Evolutionary conservation across 208 protist species (phyloP).

Genomic region (Tetramitus jugosus): DNA sequence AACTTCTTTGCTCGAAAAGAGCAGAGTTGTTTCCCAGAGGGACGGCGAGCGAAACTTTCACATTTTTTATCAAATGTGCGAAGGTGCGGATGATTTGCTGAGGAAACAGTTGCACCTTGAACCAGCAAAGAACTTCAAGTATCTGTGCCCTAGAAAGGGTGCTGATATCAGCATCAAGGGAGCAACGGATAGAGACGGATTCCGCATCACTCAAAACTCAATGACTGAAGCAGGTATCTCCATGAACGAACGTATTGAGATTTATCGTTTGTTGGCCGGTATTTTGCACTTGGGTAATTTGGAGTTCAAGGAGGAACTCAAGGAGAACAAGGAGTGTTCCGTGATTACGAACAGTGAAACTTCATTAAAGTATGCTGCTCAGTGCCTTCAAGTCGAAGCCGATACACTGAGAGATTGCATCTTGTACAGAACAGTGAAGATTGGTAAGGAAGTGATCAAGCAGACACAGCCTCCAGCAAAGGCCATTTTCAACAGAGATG

Average conservation of each 20-base stretch:
- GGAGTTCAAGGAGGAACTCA: slow-evolving; percentile 27
- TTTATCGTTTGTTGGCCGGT: background rate
- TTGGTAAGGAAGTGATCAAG: slow-evolving; percentile 45
- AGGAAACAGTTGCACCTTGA: background rate
- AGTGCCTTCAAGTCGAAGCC: slow-evolving; percentile 44
- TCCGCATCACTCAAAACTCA: background rate
- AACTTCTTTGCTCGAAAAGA: slow-evolving; percentile 60
- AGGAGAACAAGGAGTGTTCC: background rate
- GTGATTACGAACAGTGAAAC: background rate
- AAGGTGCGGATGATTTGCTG: slow-evolving; percentile 2
- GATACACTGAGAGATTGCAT: slow-evolving; percentile 37
- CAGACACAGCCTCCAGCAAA: slow-evolving; percentile 36
- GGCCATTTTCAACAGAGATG: slow-evolving; percentile 24
- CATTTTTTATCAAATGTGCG: slow-evolving; percentile 47
- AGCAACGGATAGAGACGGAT: slow-evolving; percentile 5
- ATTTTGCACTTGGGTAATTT: slow-evolving; percentile 32
- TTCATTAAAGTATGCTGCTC: slow-evolving; percentile 33
- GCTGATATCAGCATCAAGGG: background rate
- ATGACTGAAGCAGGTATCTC: background rate
- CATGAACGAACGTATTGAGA: background rate
- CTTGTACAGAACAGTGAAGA: slow-evolving; percentile 45
- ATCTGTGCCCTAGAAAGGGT: background rate
- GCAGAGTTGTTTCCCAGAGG: slow-evolving; percentile 51
- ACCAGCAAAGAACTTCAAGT: background rate
- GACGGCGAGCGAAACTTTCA: slow-evolving; percentile 59